A percentile compares a stretch with the other conserved stretches of the same genome.
Evolutionary conservation across 2,329 filamentous ascomycete species (phyloP).

Genomic region (Periconia sp.): DNA sequence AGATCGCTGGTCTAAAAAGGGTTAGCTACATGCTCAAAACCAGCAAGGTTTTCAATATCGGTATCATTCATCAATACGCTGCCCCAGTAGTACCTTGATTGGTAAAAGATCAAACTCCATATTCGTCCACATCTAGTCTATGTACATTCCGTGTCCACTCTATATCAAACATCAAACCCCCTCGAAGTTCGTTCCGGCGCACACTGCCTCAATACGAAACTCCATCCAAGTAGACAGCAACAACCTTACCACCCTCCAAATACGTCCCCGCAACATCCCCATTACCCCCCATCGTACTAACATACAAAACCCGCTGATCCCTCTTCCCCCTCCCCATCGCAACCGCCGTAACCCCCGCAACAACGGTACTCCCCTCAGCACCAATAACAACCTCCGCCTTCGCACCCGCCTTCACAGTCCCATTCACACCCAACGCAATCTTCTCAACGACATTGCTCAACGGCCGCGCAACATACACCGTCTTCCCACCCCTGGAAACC

Average conservation of each 20-base stretch:
- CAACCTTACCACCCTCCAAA: slow-evolving; percentile 25
- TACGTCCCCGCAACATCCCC: slow-evolving; percentile 19
- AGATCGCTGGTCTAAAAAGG: too few species aligned
- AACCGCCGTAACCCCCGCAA: slow-evolving; percentile 18
- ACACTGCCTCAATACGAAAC: too few species aligned
- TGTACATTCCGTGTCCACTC: too few species aligned
- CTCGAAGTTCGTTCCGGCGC: too few species aligned
- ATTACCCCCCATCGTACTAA: slow-evolving; percentile 23
- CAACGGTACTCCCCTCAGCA: slow-evolving; percentile 1
- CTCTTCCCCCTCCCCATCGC: slow-evolving; percentile 16
- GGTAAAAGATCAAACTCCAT: too few species aligned
- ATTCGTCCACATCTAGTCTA: too few species aligned
- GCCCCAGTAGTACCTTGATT: too few species aligned
- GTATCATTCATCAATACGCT: too few species aligned
- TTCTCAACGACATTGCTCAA: slow-evolving; percentile 6
- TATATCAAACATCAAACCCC: too few species aligned
- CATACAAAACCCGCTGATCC: slow-evolving; percentile 21
- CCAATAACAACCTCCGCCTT: slow-evolving; percentile 9
- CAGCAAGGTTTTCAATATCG: too few species aligned
- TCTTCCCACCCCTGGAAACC: slow-evolving; percentile 15
- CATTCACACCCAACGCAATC: slow-evolving; percentile 3
- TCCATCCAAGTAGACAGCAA: slow-evolving; percentile 14
- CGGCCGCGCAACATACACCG: slow-evolving; percentile 12
- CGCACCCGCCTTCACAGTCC: slow-evolving; percentile 11
- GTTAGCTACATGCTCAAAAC: too few species aligned